Evolutionary conservation across 202 grass and related monocot species (phyloP).

Genomic region (Setaria viridis): DNA sequence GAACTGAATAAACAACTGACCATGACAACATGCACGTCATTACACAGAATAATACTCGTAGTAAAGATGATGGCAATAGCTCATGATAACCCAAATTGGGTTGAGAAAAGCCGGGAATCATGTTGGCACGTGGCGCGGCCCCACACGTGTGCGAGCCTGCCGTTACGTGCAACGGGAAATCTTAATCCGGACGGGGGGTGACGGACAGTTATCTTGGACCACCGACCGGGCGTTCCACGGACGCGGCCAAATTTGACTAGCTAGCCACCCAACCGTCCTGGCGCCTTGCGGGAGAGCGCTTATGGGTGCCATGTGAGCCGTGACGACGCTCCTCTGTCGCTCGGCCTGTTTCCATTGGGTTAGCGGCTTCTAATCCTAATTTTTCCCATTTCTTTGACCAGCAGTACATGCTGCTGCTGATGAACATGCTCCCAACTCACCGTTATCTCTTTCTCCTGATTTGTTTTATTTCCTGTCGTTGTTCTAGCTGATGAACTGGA

Average conservation of each 20-base stretch:
- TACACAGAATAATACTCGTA: no score
- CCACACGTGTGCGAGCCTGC: constrained; percentile 35
- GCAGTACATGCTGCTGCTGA: background rate
- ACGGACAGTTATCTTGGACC: constrained; percentile 47
- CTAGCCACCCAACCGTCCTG: constrained; percentile 46
- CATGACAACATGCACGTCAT: background rate
- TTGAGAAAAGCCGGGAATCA: constrained; percentile 31
- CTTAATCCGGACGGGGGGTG: constrained; percentile 18
- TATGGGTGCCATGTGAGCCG: constrained; percentile 57
- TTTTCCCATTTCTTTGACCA: constrained; percentile 54
- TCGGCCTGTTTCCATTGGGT: constrained; percentile 24
- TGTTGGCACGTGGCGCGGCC: constrained; percentile 44
- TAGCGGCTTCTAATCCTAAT: constrained; percentile 34
- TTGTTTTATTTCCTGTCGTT: constrained; percentile 4
- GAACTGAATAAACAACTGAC: background rate
- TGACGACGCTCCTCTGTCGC: constrained; percentile 39
- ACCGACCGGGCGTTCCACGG: constrained; percentile 48
- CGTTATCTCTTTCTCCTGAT: background rate
- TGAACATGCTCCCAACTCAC: constrained; percentile 49
- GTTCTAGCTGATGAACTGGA: constrained; percentile 18
- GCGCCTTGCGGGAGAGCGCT: constrained; percentile 35
- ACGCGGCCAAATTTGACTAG: constrained; percentile 62
- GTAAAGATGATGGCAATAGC: background rate
- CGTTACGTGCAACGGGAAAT: constrained; percentile 3
- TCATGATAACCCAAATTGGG: background rate